Conservation (phyloP, 139 green algal species). For the Tetratostichococcus sp. region DNA sequence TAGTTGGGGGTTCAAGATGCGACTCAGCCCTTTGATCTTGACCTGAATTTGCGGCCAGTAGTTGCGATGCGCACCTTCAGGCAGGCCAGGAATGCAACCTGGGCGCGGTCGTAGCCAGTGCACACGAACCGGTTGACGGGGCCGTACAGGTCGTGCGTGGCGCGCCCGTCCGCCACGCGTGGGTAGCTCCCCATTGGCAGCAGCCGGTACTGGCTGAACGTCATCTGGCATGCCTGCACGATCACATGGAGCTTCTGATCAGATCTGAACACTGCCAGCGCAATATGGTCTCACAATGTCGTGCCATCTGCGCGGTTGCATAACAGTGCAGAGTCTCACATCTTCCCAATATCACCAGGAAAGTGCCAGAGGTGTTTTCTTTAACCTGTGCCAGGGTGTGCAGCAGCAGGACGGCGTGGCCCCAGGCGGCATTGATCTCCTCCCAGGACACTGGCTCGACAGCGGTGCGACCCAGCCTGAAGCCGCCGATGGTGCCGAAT, state of each 20-base stretch:
- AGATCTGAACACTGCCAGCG: too few species aligned
- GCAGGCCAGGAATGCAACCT: conserved; percentile 74
- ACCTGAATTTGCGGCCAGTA: too few species aligned
- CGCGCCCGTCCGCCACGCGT: conserved; percentile 66
- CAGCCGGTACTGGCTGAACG: conserved; percentile 56
- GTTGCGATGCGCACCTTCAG: conserved; percentile 63
- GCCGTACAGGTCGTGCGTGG: conserved; percentile 78
- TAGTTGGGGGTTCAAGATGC: too few species aligned
- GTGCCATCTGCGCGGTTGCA: too few species aligned
- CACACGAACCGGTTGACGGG: conserved; percentile 82
- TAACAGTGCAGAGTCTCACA: too few species aligned
- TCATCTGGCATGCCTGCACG: conserved; percentile 46
- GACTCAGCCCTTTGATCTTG: too few species aligned
- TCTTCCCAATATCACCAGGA: too few species aligned
- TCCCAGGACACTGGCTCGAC: conserved; percentile 85
- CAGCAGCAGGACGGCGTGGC: conserved; percentile 88
- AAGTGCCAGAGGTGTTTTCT: too few species aligned
- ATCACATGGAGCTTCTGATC: not conserved
- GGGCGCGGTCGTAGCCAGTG: conserved; percentile 79
- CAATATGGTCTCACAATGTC: too few species aligned
- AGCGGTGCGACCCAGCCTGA: conserved; percentile 78
- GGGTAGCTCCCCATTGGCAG: conserved; percentile 84
- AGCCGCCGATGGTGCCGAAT: conserved; percentile 85
- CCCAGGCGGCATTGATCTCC: conserved; percentile 96
- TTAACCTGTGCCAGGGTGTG: conserved; percentile 86